phyloP scores from a whole-genome alignment of 768 basidiomycete species.

The Amanita subjunquillea region DNA sequence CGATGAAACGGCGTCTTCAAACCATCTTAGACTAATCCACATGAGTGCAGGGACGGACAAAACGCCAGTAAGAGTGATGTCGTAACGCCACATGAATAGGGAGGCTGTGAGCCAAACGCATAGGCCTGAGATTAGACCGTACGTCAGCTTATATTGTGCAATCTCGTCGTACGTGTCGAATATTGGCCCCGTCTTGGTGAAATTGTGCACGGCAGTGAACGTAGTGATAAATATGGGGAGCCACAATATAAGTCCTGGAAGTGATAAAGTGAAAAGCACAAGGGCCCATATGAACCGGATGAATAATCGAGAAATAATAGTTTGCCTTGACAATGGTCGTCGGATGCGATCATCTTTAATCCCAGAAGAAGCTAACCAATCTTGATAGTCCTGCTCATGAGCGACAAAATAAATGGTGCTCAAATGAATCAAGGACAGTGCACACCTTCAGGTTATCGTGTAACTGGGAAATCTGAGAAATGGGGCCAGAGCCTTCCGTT shows the following conservation, averaged over 20 bases:
- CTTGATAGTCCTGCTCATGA: conserved; percentile 43
- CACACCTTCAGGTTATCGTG: conserved; percentile 52
- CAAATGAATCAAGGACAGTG: neutral
- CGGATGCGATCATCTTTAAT: conserved; percentile 85
- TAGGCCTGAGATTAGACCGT: conserved; percentile 67
- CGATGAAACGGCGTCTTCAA: conserved; percentile 75
- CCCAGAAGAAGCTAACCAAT: conserved; percentile 51
- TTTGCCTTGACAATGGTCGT: conserved; percentile 41
- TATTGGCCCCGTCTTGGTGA: conserved; percentile 73
- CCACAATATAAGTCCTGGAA: conserved; percentile 80
- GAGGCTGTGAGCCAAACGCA: conserved; percentile 51
- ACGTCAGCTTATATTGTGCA: conserved; percentile 80
- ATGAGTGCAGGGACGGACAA: conserved; percentile 61
- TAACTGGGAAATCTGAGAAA: conserved; percentile 22
- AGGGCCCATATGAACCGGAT: conserved; percentile 57
- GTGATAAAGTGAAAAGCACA: conserved; percentile 50
- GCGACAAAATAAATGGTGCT: neutral
- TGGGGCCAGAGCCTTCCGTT: conserved; percentile 10
- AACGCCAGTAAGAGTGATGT: conserved; percentile 43
- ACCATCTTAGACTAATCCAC: conserved; percentile 88
- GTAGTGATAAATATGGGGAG: conserved; percentile 66
- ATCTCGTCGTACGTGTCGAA: conserved; percentile 89
- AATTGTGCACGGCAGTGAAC: conserved; percentile 58
- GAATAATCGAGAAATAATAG: conserved; percentile 52
- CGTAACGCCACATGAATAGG: conserved; percentile 48